Percentiles rank a stretch among this genome's conserved stretches.
phyloP scores from a whole-genome alignment of 495 filamentous ascomycete genomes.

The Xylaria telfairii region DNA sequence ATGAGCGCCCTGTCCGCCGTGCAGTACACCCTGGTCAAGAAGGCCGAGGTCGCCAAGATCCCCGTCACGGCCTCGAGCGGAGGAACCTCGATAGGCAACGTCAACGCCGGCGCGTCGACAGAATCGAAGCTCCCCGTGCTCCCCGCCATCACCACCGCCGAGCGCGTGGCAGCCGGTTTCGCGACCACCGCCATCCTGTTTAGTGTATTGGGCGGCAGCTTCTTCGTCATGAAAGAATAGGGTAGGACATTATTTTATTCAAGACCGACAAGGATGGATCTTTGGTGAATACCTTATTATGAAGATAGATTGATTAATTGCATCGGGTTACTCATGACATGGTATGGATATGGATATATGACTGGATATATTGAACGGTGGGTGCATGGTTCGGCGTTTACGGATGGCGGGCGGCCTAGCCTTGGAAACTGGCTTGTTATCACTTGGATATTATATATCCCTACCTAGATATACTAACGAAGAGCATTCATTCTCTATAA shows the following conservation, averaged over 20 bases:
- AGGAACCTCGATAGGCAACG: slow-evolving; percentile 70
- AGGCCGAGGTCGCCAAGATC: slow-evolving; percentile 36
- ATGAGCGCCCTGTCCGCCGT: slow-evolving; percentile 74
- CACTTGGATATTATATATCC: not conserved
- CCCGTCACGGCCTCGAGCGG: slow-evolving; percentile 65
- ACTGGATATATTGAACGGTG: slow-evolving; percentile 6
- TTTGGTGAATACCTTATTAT: not conserved
- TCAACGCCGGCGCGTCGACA: slow-evolving; percentile 56
- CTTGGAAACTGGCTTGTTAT: not conserved
- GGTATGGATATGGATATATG: not conserved
- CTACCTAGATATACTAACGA: not conserved
- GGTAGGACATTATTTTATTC: not conserved
- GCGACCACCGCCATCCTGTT: slow-evolving; percentile 64
- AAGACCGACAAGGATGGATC: not conserved
- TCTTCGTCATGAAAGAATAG: slow-evolving; percentile 50
- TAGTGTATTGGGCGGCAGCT: slow-evolving; percentile 55
- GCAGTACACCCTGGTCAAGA: slow-evolving; percentile 64
- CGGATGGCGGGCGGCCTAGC: not conserved
- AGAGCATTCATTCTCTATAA: not conserved
- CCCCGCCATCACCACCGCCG: slow-evolving; percentile 57
- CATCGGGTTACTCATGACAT: not conserved
- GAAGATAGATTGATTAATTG: not conserved
- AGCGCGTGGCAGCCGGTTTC: slow-evolving; percentile 69
- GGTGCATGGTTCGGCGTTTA: slow-evolving; percentile 22
- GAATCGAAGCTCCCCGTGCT: slow-evolving; percentile 33